Base-by-base conservation (phyloP, 1,284 basidiomycete genomes). In the Boletus calvinii region DNA sequence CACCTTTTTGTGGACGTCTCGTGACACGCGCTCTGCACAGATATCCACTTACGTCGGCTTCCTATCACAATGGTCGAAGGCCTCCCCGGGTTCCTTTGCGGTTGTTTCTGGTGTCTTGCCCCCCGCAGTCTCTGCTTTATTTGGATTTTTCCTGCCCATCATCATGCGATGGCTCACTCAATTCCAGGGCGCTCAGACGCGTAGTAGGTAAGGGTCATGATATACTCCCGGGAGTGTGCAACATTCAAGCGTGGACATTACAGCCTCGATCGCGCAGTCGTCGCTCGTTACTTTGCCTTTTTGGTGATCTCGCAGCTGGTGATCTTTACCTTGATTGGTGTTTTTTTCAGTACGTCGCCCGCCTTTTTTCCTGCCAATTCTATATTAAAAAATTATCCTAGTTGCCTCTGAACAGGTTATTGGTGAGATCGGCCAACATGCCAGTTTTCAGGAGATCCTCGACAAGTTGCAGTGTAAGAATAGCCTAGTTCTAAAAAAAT, bases 241-340 rank as follows among this genome's bases (percentile, higher is more conserved):
- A 34, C 10, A 20, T 31, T 58, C 32, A 62, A 15, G 15, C 22
- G 11, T 45, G 38, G 22, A 31, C 13, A 87, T 34, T 18, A 85
- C 11, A 83, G 85, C 38, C 79, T 95, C 42, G 94, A 97, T 62
- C 87, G 94, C 38, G 87, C 88, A 22, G 92, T 97, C 52, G 80
- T 94, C 40, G 92, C 91, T 18, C 84, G 92, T 34, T 97, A 97
- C 72, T 98, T 87, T 66, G 81, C 90, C 7, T 97, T 98, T 79
- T 77, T 97, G 69, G 84, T 96, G 56, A 87, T 95, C 67, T 89
- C 86, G 48, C 92, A 94, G 65, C 74, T 98, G 63, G 78, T 98
- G 60, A 84, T 97, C 68, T 97, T 98, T 75, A 94, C 92, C 22
- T 71, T 98, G 53, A 85, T 97, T 58, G 90, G 91, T 57, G 92